Conservation (phyloP, 73 alveolate species). For the Paramecium pentaurelia region DNA sequence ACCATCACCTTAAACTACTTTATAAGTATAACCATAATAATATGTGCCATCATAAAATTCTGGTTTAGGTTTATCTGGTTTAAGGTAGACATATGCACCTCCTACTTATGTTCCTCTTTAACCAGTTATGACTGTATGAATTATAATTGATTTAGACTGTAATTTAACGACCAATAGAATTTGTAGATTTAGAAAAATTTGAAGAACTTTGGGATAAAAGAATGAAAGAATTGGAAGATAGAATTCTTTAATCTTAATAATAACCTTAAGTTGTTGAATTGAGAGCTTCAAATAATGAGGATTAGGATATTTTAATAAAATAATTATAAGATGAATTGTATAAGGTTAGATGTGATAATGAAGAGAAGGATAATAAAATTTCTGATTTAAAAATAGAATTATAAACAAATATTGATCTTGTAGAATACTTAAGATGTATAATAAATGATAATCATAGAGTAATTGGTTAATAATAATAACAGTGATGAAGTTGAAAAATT, state of each 20-base stretch:
- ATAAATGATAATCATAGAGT: background rate
- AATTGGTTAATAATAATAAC: background rate
- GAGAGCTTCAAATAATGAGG: background rate
- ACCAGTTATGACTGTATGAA: background rate
- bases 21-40: background rate
- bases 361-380: background rate
- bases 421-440: background rate
- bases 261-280: background rate
- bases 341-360: background rate
- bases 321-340: background rate
- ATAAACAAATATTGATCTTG: background rate
- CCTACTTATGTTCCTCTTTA: background rate
- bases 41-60: background rate
- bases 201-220: constrained; percentile 2
- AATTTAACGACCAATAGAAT: background rate
- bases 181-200: background rate
- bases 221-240: background rate
- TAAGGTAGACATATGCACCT: background rate
- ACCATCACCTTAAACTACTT: background rate
- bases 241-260: background rate
- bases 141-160: background rate
- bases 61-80: background rate
- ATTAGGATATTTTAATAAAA: background rate
- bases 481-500: background rate
- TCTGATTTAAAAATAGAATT: background rate